Evolutionary conservation across 192 early-diverging fungal genomes (phyloP), one percentile per base, ranked within the genome.

Genomic region (Rhizophagus prolifer): DNA sequence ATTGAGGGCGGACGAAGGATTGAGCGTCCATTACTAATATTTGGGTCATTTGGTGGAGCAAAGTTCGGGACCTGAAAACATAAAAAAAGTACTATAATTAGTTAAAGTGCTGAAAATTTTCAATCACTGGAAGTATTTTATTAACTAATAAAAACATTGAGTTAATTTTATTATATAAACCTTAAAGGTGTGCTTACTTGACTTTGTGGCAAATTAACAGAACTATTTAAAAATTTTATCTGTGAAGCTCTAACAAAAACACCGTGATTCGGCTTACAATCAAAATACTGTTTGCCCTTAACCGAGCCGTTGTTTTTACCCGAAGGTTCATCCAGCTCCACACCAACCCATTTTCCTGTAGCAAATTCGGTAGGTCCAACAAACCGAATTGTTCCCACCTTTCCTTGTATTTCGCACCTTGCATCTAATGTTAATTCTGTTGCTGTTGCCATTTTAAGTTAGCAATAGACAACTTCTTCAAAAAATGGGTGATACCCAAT

Each of bases 261-360:
- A 74, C 93, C 94, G 74, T 94, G 89, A 58, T 87, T 81, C 7
- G 88, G 74, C 62, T 65, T 85, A 74, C 94, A 95, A 41, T 90
- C 87, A 88, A 95, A 95, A 82, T 95, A 95, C 0, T 88, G 83
- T 78, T 87, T 87, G 54, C 92, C 94, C 36, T 91, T 82, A 21
- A 95, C 92, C 1, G 87, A 88, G 12, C 94, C 94, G 72, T 89
- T 85, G 80, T 95, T 95, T 72, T 95, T 95, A 34, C 94, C 94
- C 26, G 71, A 64, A 0, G 88, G 83, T 21, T 85, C 77, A 79
- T 95, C 94, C 1, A 97, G 86, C 78, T 96, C 97, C 9, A 98
- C 83, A 38, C 97, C 97, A 50, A 96, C 86, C 96, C 96, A 98
- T 76, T 85, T 82, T 21, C 97, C 97, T 1, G 92, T 67, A 19